Evolutionary conservation across 1,284 basidiomycete species (phyloP).

Genomic region (Neotropicomus parvogracilis): DNA sequence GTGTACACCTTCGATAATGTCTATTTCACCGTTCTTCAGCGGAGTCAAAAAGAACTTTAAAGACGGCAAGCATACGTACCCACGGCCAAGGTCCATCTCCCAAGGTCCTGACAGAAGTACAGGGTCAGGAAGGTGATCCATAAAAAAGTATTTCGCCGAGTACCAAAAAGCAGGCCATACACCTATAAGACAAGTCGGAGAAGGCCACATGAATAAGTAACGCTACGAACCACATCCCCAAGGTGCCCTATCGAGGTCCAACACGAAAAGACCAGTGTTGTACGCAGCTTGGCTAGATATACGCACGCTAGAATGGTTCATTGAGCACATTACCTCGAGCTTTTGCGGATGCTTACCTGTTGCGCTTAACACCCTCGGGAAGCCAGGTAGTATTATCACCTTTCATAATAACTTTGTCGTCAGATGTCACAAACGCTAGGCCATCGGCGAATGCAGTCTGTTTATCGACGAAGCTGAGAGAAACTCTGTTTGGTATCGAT

Average conservation of each 20-base stretch:
- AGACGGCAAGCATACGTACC: conserved; percentile 28
- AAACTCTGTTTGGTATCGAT: conserved; percentile 4
- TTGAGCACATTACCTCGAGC: not conserved
- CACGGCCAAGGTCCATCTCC: conserved; percentile 45
- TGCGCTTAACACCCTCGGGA: conserved; percentile 47
- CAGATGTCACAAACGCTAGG: conserved; percentile 51
- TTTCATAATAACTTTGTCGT: conserved; percentile 67
- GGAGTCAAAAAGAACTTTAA: conserved; percentile 8
- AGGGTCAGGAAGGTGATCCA: conserved; percentile 9
- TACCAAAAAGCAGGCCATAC: conserved; percentile 56
- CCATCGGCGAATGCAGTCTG: conserved; percentile 44
- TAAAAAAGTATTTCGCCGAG: conserved; percentile 34
- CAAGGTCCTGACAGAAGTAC: conserved; percentile 30
- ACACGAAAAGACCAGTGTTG: conserved; percentile 52
- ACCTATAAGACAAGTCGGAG: conserved; percentile 30
- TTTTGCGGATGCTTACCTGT: conserved; percentile 44
- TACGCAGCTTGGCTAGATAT: conserved; percentile 45
- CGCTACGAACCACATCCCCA: conserved; percentile 50
- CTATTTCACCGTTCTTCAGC: conserved; percentile 57
- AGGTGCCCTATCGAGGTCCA: conserved; percentile 51
- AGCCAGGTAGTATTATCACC: conserved; percentile 63
- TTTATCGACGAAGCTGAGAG: conserved; percentile 49
- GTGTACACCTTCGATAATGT: conserved; percentile 65
- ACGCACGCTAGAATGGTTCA: conserved; percentile 39
- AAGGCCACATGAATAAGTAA: not conserved